A percentile compares a stretch with the other conserved stretches of the same genome.
These are phyloP conservation scores for Cladosporium sp. DNA, from an alignment of 2,329 filamentous ascomycete species.

Conservation along the genomic window DNA sequence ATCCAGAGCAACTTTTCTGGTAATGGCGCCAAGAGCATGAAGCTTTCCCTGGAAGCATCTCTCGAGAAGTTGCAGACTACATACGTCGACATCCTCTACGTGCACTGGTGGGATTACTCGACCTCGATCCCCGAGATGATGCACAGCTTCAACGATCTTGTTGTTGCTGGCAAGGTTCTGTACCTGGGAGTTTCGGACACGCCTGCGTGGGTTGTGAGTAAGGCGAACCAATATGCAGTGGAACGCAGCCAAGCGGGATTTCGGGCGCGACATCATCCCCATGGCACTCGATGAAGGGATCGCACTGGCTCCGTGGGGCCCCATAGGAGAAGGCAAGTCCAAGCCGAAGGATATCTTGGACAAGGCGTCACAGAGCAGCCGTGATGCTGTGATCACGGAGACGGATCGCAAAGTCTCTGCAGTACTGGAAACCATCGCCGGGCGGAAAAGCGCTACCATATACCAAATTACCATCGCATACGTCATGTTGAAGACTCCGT, in stretches of 20 bases:
- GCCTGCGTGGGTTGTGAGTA: conserved; percentile 59
- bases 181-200: conserved; percentile 70
- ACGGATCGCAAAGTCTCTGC: neutral
- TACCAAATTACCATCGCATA: too few species aligned
- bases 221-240: conserved; percentile 53
- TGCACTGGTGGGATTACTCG: conserved; percentile 60
- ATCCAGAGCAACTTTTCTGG: conserved; percentile 47
- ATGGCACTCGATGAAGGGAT: conserved; percentile 66
- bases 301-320: conserved; percentile 6
- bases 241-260: conserved; percentile 62
- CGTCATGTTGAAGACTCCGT: too few species aligned
- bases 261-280: conserved; percentile 48
- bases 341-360: conserved; percentile 39
- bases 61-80: neutral
- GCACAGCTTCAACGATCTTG: conserved; percentile 62
- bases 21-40: conserved; percentile 44
- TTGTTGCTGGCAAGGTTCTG: conserved; percentile 64
- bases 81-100: conserved; percentile 4
- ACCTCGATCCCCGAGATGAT: conserved; percentile 67
- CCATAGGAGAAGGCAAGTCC: conserved; percentile 52
- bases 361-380: conserved; percentile 28
- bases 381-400: conserved; percentile 33
- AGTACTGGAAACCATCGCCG: too few species aligned
- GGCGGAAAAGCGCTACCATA: too few species aligned
- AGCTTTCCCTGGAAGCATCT: conserved; percentile 40